Percentiles rank a stretch among this genome's conserved stretches.
Evolutionary conservation across 306 rosid genomes (phyloP).

Genomic region (Cotoneaster glaucophyllus): DNA sequence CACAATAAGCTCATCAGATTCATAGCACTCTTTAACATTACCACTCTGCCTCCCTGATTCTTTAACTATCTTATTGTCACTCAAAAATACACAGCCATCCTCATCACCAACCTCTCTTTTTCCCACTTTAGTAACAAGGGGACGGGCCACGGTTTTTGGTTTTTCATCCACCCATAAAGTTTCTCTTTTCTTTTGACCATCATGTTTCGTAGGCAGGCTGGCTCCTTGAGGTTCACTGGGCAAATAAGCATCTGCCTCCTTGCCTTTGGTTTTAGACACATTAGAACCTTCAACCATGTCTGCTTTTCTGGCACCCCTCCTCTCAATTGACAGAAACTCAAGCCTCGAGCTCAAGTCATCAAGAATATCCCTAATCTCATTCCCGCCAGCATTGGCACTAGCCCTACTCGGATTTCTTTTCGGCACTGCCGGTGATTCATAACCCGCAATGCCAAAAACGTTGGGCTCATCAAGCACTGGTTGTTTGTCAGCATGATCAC

Average conservation of each 20-base stretch:
- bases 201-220: neutral
- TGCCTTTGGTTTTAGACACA: slow-evolving; percentile 7
- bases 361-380: slow-evolving; percentile 75
- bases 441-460: slow-evolving; percentile 33
- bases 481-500: slow-evolving; percentile 7
- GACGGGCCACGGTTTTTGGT: neutral
- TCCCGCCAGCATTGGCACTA: slow-evolving; percentile 33
- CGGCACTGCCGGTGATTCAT: slow-evolving; percentile 45
- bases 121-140: slow-evolving; percentile 4
- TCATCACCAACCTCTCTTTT: slow-evolving; percentile 20
- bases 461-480: slow-evolving; percentile 26
- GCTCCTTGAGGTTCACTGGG: neutral
- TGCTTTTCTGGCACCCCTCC: slow-evolving; percentile 16
- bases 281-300: slow-evolving; percentile 13
- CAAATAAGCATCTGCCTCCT: neutral
- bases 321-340: slow-evolving; percentile 60
- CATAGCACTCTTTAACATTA: slow-evolving; percentile 16
- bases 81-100: slow-evolving; percentile 32
- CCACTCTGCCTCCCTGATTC: slow-evolving; percentile 7
- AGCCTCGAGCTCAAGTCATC: slow-evolving; percentile 64
- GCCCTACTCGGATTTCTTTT: slow-evolving; percentile 4
- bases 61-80: slow-evolving; percentile 10
- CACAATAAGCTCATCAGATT: slow-evolving; percentile 20
- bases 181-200: slow-evolving; percentile 4
- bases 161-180: slow-evolving; percentile 9